Evolutionary conservation across 768 basidiomycete genomes (phyloP), one percentile per base, ranked within the genome.

Genomic region (Agrocybe chaxingu): DNA sequence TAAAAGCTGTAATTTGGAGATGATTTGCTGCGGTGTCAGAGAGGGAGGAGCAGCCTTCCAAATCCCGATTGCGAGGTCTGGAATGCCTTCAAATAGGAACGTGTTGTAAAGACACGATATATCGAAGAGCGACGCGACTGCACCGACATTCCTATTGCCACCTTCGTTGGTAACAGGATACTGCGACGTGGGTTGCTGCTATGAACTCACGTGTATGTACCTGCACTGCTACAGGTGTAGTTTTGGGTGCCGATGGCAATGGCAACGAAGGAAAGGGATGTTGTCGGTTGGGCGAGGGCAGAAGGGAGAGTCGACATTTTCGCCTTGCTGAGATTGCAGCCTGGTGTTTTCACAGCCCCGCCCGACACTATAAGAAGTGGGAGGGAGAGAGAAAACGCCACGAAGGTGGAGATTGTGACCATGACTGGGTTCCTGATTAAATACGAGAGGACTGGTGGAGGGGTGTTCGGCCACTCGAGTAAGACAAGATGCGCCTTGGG

Each of bases 101-200:
- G 65, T 64, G 13, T 58, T 61, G 47, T 59, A 63, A 29, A 80
- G 50, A 64, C 81, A 81, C 0, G 80, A 80, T 33, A 74, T 68
- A 57, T 84, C 83, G 62, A 79, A 78, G 5, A 84, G 63, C 56
- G 80, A 76, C 3, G 71, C 75, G n/a, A 77, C 54, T 38, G 78
- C 77, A 8, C 81, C 81, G 40, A 70, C 59, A 53, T 69, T 71
- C 12, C 79, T 81, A 56, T 18, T 45, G 9, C 47, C 8, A 19
- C 10, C 7, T 1, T 39, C 43, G 12, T 42, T 18, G 36, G 45
- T 30, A n/a, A 8, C 13, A 52, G 30, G 13, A 40, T 34, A 13
- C 13, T 18, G 34, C 10, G 13, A 29, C 16, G 8, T 8, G 29
- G 30, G 13, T 11, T 8, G 18, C 24, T 13, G 13, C 11, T 5